Conservation (phyloP, 2,329 filamentous ascomycete species). For the Colletotrichum karsti region DNA sequence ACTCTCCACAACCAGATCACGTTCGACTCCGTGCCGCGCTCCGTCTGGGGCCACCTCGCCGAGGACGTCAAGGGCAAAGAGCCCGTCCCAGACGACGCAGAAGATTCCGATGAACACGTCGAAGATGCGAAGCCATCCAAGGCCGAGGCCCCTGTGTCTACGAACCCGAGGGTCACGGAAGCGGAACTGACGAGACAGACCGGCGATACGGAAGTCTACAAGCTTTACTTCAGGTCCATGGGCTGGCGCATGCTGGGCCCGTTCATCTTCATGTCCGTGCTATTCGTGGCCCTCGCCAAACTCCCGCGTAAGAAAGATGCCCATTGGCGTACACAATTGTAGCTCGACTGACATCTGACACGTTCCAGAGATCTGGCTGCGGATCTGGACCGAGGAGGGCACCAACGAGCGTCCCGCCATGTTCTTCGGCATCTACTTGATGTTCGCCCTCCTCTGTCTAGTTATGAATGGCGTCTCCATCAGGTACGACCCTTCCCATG, state of each 20-base stretch:
- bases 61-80: constrained; percentile 9
- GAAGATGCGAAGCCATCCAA: not conserved
- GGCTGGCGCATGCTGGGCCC: constrained; percentile 31
- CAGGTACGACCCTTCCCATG: not conserved
- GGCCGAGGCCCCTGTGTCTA: not conserved
- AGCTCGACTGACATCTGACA: not conserved
- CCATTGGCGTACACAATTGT: not conserved
- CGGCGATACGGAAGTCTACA: constrained; percentile 38
- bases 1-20: constrained; percentile 34
- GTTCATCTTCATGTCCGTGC: constrained; percentile 29
- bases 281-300: constrained; percentile 33
- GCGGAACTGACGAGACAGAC: constrained; percentile 36
- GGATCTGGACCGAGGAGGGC: constrained; percentile 37
- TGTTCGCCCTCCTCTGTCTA: constrained; percentile 33
- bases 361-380: constrained; percentile 41
- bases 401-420: constrained; percentile 28
- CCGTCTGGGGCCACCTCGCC: constrained; percentile 30
- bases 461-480: constrained; percentile 30
- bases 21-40: constrained; percentile 30
- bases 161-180: constrained; percentile 23
- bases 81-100: not conserved
- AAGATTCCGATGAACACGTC: not conserved
- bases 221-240: constrained; percentile 37
- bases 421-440: constrained; percentile 35
- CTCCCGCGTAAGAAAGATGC: constrained; percentile 38